Base-by-base conservation (phyloP, 75 land plant genomes). In the Cryptomeria japonica region DNA sequence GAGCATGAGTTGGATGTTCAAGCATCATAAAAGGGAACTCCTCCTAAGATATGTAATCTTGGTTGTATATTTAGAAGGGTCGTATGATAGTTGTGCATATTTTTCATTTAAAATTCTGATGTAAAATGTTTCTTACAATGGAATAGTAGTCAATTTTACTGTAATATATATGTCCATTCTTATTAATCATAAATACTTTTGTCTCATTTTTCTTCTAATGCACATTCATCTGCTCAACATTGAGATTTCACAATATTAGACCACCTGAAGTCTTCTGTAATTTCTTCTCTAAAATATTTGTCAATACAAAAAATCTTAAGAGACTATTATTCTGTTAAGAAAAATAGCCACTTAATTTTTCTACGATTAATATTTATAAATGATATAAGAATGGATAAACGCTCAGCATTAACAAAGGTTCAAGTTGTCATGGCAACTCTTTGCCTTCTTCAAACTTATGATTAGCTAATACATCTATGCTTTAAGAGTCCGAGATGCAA, bases 1-100 rank as follows among this genome's bases (percentile, higher is more conserved):
- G 97, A 97, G 88, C 96, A 93, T 89, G 93, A 96, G 76, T 87
- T 97, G 87, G 96, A 96, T 80, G 73, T 93, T 37, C 94, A 94
- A 78, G 87, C 91, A 86, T 89, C 92, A 22, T 38, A 37, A 44
- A 90, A 89, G 68, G 94, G 94, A 37, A 47, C 96, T 80, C 90
- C 92, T 84, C 93, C 96, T 49, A 92, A 86, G 87, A 68, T 18
- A 87, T 47, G 61, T 31, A 14, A 84, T 84, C 49, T 41, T 41
- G 16, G 25, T 46, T 64, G 25, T 64, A 64, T 64, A 64, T 64
- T 64, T 64, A 64, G 1, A 25, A 61, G 68, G 5, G 8, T 64
- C 70, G 1, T 64, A 64, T 25, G 61, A 58, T 58, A 58, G 61
- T 3, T 58, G 5, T 58, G 61, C 61, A 58, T 55, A 55, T 55